phyloP scores from a whole-genome alignment of 2,329 filamentous ascomycete genomes.

The Hypoxylon rubiginosum region DNA sequence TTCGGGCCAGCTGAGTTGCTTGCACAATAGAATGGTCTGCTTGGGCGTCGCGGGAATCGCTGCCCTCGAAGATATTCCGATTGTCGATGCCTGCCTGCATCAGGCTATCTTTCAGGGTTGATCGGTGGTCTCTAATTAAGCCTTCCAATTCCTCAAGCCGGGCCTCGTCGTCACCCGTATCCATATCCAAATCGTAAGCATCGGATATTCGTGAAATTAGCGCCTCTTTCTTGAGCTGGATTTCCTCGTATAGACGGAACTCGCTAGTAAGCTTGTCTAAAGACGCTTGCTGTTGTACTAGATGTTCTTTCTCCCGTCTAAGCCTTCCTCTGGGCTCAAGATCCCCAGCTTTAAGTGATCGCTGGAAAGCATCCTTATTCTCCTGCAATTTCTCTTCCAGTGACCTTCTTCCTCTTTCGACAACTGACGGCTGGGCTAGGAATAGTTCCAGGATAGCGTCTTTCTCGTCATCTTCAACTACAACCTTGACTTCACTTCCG shows the following conservation, averaged over 20 bases:
- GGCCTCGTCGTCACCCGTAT: slow-evolving; percentile 66
- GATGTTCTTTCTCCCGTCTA: slow-evolving; percentile 63
- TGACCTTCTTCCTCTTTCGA: slow-evolving; percentile 53
- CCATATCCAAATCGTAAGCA: slow-evolving; percentile 64
- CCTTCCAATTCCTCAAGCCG: slow-evolving; percentile 63
- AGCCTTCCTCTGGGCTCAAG: slow-evolving; percentile 62
- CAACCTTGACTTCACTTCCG: slow-evolving; percentile 34
- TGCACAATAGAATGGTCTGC: slow-evolving; percentile 56
- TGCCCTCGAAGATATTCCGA: slow-evolving; percentile 55
- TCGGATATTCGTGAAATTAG: slow-evolving; percentile 63
- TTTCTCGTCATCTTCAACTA: slow-evolving; percentile 49
- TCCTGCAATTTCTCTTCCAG: slow-evolving; percentile 60
- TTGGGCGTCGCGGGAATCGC: slow-evolving; percentile 29
- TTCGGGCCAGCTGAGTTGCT: slow-evolving; percentile 59
- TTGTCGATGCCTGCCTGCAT: slow-evolving; percentile 62
- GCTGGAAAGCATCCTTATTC: slow-evolving; percentile 63
- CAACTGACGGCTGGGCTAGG: slow-evolving; percentile 51
- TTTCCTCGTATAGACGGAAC: slow-evolving; percentile 58
- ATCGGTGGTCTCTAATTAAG: slow-evolving; percentile 60
- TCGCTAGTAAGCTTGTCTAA: slow-evolving; percentile 58
- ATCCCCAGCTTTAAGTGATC: slow-evolving; percentile 62
- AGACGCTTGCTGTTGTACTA: slow-evolving; percentile 62
- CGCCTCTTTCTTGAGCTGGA: slow-evolving; percentile 60
- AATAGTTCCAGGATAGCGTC: slow-evolving; percentile 55
- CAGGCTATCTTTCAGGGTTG: slow-evolving; percentile 58